Base-by-base conservation (phyloP, 176 grass and related monocot species). In the Eleusine indica region DNA sequence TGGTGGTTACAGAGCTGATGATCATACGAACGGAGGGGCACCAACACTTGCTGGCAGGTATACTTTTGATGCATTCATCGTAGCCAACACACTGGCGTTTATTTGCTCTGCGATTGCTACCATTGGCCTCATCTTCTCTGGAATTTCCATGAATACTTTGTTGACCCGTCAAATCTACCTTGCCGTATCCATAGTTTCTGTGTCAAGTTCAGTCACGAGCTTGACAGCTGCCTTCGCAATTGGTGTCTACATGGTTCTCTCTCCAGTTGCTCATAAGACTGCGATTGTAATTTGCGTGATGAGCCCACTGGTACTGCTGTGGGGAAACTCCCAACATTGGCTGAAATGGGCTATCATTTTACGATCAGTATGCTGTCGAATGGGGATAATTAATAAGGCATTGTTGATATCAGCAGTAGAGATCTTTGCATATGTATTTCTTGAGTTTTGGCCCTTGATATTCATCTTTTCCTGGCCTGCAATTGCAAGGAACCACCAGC, bases 21-120 rank as follows among this genome's bases (percentile, higher is more conserved):
- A 46, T 9, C 5, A 9, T 9, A 9, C 5, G 7, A 46, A 46
- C 7, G 9, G 9, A 46, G 86, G 86, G 40, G 51, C 72, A 29
- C 79, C 86, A 48, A 66, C 48, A 41, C 80, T 88, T 16, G 64
- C 81, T 10, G 25, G 30, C 7, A 54, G 68, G 44, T 80, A 88
- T 54, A 12, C 18, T 13, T 88, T 88, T 46, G 46, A 78, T 19
- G 80, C 80, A 19, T 88, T 84, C 48, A 61, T 88, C 30, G 18
- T 74, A 9, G 43, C 75, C 38, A 76, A 47, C 29, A 43, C 49
- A 1, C 52, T 81, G 6, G 85, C 76, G 6, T 80, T 81, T 4
- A 7, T 67, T 35, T 81, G 14, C 17, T 22, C 85, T 9, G 35
- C 48, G 1, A 1, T 22, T 2, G 48, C 73, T 49, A 86, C 84